Base-by-base conservation (phyloP, 805 yeast genomes). In the Torulaspora indica region DNA sequence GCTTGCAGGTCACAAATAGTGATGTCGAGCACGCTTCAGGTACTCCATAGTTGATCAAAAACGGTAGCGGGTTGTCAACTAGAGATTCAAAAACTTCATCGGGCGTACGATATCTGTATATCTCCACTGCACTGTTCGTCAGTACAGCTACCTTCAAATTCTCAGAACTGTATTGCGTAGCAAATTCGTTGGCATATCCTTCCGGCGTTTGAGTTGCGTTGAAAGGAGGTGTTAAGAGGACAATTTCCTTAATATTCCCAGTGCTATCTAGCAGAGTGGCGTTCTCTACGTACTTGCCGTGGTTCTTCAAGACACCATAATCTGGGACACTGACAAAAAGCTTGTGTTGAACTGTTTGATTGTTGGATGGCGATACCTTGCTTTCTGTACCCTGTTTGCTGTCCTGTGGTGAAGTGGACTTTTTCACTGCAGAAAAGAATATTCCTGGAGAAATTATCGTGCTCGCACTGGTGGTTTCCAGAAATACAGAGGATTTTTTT, bases 21-120 rank as follows among this genome's bases (percentile, higher is more conserved):
- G 96, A 85, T 1, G 93, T 81, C 0, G 96, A 82, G 58, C 97
- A 91, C 3, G 95, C 82, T 63, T 95, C 98, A 41, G 85, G 81
- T 40, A 82, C 75, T 5, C 98, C 97, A 61, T 88, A 89, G 43
- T 85, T 82, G 38, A 77, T 76, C 13, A 82, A 78, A 59, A 87
- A 87, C 40, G 81, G 75, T 41, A 80, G 74, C 41, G 86, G 76
- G 15, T 84, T 80, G 31, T 82, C 90, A 39, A 81, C 78, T 44
- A 86, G 68, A 0, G 83, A 66, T 58, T 83, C 84, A 51, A 91
- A 75, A 4, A 88, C 75, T 60, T 82, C 76, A 60, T 83, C 90
- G 5, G 96, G 93, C 2, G 89, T 82, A 61, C 88, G 76, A 54
- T 82, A 82, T 52, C 82, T 81, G 63, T 81, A 87, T 32, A 86